Percentiles rank a stretch among this genome's conserved stretches.
These are phyloP conservation scores for Talaromyces sp. DNA, from an alignment of 2,329 filamentous ascomycete species.

Conservation along the genomic window DNA sequence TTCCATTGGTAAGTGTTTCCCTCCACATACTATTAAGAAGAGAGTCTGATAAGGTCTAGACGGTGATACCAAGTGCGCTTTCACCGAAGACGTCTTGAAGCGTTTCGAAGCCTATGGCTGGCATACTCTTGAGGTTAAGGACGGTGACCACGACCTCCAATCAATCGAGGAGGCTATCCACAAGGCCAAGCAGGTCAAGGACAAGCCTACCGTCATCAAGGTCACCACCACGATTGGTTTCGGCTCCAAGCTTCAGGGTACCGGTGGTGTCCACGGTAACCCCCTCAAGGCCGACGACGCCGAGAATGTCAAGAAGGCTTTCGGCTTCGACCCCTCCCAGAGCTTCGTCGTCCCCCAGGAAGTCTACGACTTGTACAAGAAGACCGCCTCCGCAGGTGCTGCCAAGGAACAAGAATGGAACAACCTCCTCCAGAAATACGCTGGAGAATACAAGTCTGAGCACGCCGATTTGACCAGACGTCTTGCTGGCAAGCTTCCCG, in stretches of 20 bases:
- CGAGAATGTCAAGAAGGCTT: slow-evolving; percentile 89
- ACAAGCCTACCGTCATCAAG: slow-evolving; percentile 97
- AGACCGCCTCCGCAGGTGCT: slow-evolving; percentile 80
- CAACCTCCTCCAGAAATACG: slow-evolving; percentile 84
- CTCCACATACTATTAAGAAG: neutral
- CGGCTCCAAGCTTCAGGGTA: slow-evolving; percentile 89
- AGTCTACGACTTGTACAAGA: slow-evolving; percentile 87
- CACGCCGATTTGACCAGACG: slow-evolving; percentile 78
- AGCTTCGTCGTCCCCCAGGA: slow-evolving; percentile 89
- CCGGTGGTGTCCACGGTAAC: slow-evolving; percentile 92
- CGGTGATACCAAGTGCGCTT: slow-evolving; percentile 90
- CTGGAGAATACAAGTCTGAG: slow-evolving; percentile 70
- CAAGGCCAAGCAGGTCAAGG: slow-evolving; percentile 78
- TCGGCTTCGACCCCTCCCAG: slow-evolving; percentile 93
- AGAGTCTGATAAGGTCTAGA: slow-evolving; percentile 50
- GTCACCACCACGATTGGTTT: slow-evolving; percentile 96
- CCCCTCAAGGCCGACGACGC: slow-evolving; percentile 93
- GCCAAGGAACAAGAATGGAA: slow-evolving; percentile 94
- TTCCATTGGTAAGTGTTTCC: slow-evolving; percentile 59
- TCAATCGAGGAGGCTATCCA: slow-evolving; percentile 85
- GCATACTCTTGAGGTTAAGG: slow-evolving; percentile 79
- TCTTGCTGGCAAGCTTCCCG: slow-evolving; percentile 76
- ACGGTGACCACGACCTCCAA: slow-evolving; percentile 85
- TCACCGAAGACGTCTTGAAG: slow-evolving; percentile 94
- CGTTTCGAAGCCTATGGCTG: slow-evolving; percentile 97